Conservation (phyloP, 1,284 basidiomycete species). For the Calocybe gambosa region DNA sequence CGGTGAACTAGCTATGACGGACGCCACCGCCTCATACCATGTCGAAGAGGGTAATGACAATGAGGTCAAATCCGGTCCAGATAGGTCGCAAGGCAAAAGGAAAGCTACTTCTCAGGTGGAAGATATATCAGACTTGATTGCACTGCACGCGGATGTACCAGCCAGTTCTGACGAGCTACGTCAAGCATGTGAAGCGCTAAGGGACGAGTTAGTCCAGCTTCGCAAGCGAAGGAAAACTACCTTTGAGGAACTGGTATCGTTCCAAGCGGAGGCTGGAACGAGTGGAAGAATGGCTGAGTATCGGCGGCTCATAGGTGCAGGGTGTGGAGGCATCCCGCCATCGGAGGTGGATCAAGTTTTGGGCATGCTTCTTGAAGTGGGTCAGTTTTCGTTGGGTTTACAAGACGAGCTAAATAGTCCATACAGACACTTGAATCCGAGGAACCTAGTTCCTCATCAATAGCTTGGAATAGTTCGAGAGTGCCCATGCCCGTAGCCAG, state of each 20-base stretch:
- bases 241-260: conserved; percentile 71
- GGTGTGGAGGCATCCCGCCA: conserved; percentile 82
- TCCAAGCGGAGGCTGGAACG: conserved; percentile 86
- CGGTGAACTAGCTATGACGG: conserved; percentile 44
- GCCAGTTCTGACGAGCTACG: conserved; percentile 52
- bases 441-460: conserved; percentile 55
- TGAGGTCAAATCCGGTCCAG: conserved; percentile 15
- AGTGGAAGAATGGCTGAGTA: conserved; percentile 86
- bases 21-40: conserved; percentile 35
- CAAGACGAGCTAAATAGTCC: conserved; percentile 5
- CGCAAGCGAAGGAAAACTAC: conserved; percentile 61
- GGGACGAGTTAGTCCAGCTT: conserved; percentile 60
- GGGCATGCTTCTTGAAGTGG: conserved; percentile 77
- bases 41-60: conserved; percentile 14
- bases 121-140: conserved; percentile 58
- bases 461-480: conserved; percentile 36
- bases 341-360: conserved; percentile 83
- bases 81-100: conserved; percentile 42
- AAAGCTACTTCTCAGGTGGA: conserved; percentile 43
- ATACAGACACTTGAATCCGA: conserved; percentile 66
- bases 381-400: conserved; percentile 17
- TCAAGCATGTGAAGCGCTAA: conserved; percentile 53
- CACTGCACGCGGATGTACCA: conserved; percentile 51
- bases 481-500: conserved; percentile 1
- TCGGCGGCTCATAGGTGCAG: conserved; percentile 77